Percentiles rank a stretch among this genome's conserved stretches.
Conservation (phyloP, 345 rosid genomes). For the Lepidium sativum region DNA sequence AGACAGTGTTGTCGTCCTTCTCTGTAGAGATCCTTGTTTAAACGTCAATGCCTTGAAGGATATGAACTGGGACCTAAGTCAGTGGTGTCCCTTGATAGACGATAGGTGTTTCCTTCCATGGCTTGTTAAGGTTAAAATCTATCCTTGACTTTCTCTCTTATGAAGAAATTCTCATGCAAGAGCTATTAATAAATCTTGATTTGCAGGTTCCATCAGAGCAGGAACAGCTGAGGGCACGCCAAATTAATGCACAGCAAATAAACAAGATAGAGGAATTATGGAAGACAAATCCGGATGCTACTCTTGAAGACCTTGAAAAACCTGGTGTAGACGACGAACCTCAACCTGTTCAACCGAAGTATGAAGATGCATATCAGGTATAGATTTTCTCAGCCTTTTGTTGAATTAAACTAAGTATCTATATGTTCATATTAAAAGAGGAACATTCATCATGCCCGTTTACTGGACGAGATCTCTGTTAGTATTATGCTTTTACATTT, state of each 20-base stretch:
- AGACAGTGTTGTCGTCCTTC: slow-evolving; percentile 98
- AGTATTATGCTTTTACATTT: neutral
- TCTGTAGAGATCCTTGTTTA: slow-evolving; percentile 98
- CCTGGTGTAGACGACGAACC: slow-evolving; percentile 99
- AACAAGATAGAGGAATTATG: slow-evolving; percentile 98
- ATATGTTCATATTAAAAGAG: neutral
- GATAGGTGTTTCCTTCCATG: slow-evolving; percentile 98
- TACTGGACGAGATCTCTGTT: slow-evolving; percentile 1
- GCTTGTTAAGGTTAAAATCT: slow-evolving; percentile 85
- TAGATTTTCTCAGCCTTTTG: neutral
- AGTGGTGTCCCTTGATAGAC: slow-evolving; percentile 98
- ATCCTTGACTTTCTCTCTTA: neutral
- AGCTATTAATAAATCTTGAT: slow-evolving; percentile 2
- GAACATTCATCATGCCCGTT: neutral
- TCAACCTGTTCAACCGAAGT: slow-evolving; percentile 84
- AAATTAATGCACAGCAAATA: slow-evolving; percentile 97
- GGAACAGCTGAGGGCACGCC: slow-evolving; percentile 98
- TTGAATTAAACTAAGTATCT: neutral
- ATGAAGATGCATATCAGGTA: slow-evolving; percentile 99
- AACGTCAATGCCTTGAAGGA: slow-evolving; percentile 97
- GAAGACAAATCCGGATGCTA: slow-evolving; percentile 97
- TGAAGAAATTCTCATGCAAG: neutral
- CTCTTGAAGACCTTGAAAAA: slow-evolving; percentile 98
- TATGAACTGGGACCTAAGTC: slow-evolving; percentile 99
- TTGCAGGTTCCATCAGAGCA: slow-evolving; percentile 94